Percentiles rank a stretch among this genome's conserved stretches.
Conservation (phyloP, 1,284 basidiomycete species). For the Phaffia rhodozyma region DNA sequence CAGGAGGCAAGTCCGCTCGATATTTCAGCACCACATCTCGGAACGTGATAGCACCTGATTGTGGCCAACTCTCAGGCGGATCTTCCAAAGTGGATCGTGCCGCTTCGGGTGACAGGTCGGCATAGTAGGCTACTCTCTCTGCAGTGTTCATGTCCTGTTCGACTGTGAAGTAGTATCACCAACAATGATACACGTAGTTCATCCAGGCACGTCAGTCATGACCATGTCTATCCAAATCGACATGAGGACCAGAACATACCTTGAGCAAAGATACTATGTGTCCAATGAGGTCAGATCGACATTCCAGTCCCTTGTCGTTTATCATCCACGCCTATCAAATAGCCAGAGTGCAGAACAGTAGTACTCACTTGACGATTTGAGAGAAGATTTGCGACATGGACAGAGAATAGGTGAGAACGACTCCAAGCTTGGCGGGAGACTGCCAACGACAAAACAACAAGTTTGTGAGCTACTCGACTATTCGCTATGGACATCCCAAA, state of each 20-base stretch:
- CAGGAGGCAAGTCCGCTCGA: constrained; percentile 40
- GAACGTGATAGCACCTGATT: constrained; percentile 33
- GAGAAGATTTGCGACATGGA: constrained; percentile 10
- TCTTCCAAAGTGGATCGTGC: constrained; percentile 26
- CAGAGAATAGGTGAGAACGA: constrained; percentile 26
- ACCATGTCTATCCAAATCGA: too few species aligned
- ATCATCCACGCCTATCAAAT: too few species aligned
- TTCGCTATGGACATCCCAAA: neutral
- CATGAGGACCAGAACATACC: too few species aligned
- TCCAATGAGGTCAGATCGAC: too few species aligned
- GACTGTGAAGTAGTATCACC: neutral
- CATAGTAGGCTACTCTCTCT: constrained; percentile 41
- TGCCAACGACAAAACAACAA: constrained; percentile 4
- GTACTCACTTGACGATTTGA: constrained; percentile 10
- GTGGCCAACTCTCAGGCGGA: constrained; percentile 55
- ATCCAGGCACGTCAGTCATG: too few species aligned
- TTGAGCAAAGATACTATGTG: constrained; percentile 3
- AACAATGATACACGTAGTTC: too few species aligned
- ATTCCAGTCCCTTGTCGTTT: too few species aligned
- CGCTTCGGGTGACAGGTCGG: constrained; percentile 55
- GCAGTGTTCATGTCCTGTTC: constrained; percentile 60
- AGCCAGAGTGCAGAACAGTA: too few species aligned
- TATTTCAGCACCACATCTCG: constrained; percentile 39
- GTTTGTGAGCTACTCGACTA: neutral
- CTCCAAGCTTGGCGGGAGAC: constrained; percentile 28